Base-by-base conservation (phyloP, 345 rosid genomes). In the Acer saccharum region DNA sequence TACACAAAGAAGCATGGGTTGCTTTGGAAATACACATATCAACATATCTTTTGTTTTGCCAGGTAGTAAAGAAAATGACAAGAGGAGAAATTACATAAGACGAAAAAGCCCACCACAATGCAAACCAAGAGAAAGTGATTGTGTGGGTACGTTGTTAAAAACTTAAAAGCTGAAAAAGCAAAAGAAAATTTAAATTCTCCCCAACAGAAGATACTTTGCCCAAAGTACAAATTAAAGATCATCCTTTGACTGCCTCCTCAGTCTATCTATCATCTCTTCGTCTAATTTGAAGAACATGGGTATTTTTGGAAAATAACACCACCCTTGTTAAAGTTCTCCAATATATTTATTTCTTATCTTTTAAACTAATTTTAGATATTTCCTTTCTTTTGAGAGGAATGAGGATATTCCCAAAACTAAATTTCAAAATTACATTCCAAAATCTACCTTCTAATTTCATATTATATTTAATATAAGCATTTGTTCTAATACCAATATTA, bases 211-310 rank as follows among this genome's bases (percentile, higher is more conserved):
- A 84, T 79, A 75, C 80, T 87, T 87, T 76, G 75, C 79, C 71
- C 70, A 81, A 87, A 85, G 87, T 73, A 76, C 78, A 81, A 71
- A 81, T 68, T 77, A 74, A 87, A 81, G 52, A 83, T 77, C 76
- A 79, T 70, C 65, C 85, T 81, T 85, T 83, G 84, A 87, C 86
- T 79, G 84, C 83, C 83, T 75, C 62, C 69, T 77, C 67, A 35
- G 7, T 43, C 73, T 13, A 25, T 71, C 50, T 25, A 17, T 17
- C 29, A 46, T 74, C 76, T 75, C 66, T 65, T 62, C 71, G 20
- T 76, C 66, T 35, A 29, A 5, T 75, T 72, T 69, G 68, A 75
- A 43, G 10, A 43, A 57, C 62, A 23, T 11, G 14, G 60, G 55
- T 2, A 69, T 4, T 69, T 48, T 16, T 25, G 50, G 20, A 7